These are phyloP conservation scores for Phytophthora citricola DNA, from an alignment of 352 stramenopile genomes.

Conservation along the genomic window DNA sequence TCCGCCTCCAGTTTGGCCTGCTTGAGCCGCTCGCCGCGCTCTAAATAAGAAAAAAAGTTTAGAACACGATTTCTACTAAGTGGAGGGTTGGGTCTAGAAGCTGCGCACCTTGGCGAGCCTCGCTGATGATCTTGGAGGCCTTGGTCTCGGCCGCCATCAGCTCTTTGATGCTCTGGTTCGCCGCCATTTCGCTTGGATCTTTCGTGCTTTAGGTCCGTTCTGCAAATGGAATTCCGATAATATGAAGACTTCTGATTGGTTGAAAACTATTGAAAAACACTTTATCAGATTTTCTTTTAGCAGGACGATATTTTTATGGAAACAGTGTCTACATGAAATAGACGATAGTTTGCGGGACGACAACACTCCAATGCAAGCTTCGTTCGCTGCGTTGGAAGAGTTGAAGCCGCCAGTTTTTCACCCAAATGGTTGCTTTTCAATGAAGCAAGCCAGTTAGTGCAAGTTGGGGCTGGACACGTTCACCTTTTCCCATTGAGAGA, in stretches of 20 bases:
- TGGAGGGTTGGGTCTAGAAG: not conserved
- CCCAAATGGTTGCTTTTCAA: not conserved
- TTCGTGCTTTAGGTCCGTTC: constrained; percentile 4
- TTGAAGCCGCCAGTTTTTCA: constrained; percentile 3
- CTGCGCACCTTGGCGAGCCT: constrained; percentile 75
- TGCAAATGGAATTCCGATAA: constrained; percentile 9
- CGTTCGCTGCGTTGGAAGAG: constrained; percentile 22
- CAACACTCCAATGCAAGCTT: constrained; percentile 20
- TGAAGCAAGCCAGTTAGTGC: constrained; percentile 12
- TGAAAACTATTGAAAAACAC: constrained; percentile 1
- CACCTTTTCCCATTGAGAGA: constrained; percentile 59
- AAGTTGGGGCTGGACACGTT: constrained; percentile 24
- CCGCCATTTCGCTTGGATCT: constrained; percentile 62
- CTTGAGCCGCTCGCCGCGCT: constrained; percentile 87
- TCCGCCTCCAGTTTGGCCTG: constrained; percentile 90
- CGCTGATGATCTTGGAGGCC: constrained; percentile 91
- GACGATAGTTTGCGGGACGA: constrained; percentile 6
- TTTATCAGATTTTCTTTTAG: constrained; percentile 9
- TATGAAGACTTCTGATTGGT: constrained; percentile 10
- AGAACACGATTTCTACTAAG: not conserved
- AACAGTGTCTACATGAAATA: constrained; percentile 26
- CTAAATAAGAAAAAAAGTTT: constrained; percentile 34
- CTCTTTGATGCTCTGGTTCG: constrained; percentile 91
- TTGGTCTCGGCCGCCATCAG: constrained; percentile 91
- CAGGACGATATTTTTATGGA: constrained; percentile 14